Evolutionary conservation across 116 monocot species (phyloP), one percentile per base, ranked within the genome.

Genomic region (Phalaenopsis hybrid): DNA sequence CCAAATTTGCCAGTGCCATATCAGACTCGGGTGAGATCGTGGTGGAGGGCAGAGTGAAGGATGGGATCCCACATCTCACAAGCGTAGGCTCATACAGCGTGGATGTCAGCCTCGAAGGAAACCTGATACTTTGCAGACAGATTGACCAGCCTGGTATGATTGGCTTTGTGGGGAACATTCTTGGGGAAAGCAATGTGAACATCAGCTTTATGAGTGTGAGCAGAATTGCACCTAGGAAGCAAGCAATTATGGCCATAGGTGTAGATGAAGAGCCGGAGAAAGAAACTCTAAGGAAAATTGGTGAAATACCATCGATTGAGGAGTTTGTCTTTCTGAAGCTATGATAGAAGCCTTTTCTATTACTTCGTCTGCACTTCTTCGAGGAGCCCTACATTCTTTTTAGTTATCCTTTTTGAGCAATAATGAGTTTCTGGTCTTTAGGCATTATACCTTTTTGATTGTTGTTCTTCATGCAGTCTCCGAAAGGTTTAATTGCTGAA

Each of bases 171-270:
- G 88, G 88, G 0, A 85, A 51, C 37, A 82, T 85, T 41, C 80
- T 88, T 9, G 88, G 85, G 0, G 73, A 80, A n/a, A 48, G 77
- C 37, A 88, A 85, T 51, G 81, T 88, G 43, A 88, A 88, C 17
- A 78, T 90, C 17, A 90, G 72, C 59, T 90, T 90, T 25, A 90
- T 90, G 90, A 90, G 90, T 12, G 87, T 90, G 0, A 83, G 85
- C 11, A 78, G 87, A 57, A 87, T 55, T 57, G 83, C 59, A 21
- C 83, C 83, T 11, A 46, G 81, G 58, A 85, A 87, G 77, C 82
- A 81, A 31, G 90, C 90, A 0, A 85, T 90, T 5, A 90, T 90
- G 90, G 90, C 83, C 28, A 87, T 90, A 17, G 90, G 90, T 0
- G 87, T 90, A 0, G 90, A 90, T 41, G 90, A 90, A 77, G 79